Conservation (phyloP, 2,329 filamentous ascomycete genomes). For the Diplocarpon mali region DNA sequence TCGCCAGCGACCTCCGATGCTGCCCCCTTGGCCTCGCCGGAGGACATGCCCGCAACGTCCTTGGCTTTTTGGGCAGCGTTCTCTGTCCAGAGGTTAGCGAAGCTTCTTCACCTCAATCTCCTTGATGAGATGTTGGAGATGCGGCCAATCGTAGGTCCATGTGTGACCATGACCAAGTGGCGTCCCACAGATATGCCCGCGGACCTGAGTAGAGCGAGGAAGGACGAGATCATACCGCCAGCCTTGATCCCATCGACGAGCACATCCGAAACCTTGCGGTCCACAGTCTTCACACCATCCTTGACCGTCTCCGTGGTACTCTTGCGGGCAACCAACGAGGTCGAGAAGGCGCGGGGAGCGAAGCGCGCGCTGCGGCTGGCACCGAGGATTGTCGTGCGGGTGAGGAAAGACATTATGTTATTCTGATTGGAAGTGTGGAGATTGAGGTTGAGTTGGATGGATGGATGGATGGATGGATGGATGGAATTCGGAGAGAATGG, state of each 20-base stretch:
- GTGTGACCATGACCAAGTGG: neutral
- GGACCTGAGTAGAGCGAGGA: neutral
- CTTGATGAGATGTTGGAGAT: neutral
- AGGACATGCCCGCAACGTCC: slow-evolving; percentile 30
- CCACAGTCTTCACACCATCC: slow-evolving; percentile 47
- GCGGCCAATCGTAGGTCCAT: neutral
- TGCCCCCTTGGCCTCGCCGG: slow-evolving; percentile 36
- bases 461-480: neutral
- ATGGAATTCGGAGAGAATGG: neutral
- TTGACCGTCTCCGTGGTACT: slow-evolving; percentile 43
- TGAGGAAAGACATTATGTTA: slow-evolving; percentile 41
- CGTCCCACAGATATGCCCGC: neutral
- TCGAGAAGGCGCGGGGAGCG: slow-evolving; percentile 39
- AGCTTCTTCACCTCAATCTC: neutral
- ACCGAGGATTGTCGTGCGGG: slow-evolving; percentile 30
- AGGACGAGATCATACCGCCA: slow-evolving; percentile 36
- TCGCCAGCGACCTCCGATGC: slow-evolving; percentile 32
- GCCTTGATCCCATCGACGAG: slow-evolving; percentile 50
- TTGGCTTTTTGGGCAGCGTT: slow-evolving; percentile 37
- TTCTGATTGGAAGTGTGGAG: neutral
- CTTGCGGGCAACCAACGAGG: slow-evolving; percentile 35
- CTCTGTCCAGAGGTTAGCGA: slow-evolving; percentile 21
- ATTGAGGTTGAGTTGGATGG: neutral
- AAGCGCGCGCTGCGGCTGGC: slow-evolving; percentile 27
- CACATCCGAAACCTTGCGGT: slow-evolving; percentile 49